These are phyloP conservation scores for Fusarium nanum DNA, from an alignment of 2,329 filamentous ascomycete species.

Conservation along the genomic window DNA sequence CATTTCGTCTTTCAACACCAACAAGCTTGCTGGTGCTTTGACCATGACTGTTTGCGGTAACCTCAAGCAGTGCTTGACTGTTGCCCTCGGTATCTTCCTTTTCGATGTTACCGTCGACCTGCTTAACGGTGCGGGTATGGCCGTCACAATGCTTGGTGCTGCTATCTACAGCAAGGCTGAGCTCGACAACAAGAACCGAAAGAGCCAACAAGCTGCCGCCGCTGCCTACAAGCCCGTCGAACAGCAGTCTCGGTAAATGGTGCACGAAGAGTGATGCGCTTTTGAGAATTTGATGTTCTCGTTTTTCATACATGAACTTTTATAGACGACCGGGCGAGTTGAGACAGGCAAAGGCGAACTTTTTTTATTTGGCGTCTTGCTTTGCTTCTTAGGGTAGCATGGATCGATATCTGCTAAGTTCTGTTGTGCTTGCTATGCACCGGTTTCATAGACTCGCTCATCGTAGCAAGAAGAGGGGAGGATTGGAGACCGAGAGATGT, in stretches of 20 bases:
- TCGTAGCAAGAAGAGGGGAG: constrained; percentile 18
- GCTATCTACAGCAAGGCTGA: constrained; percentile 69
- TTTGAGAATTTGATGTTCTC: constrained; percentile 25
- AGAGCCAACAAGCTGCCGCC: constrained; percentile 48
- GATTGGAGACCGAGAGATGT: constrained; percentile 32
- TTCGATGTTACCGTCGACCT: constrained; percentile 63
- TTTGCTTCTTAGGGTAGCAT: constrained; percentile 22
- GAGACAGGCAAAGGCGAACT: constrained; percentile 27
- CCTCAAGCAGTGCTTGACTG: constrained; percentile 68
- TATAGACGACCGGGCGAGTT: constrained; percentile 41
- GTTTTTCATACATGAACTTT: constrained; percentile 46
- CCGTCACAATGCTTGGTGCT: constrained; percentile 65
- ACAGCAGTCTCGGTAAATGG: constrained; percentile 47
- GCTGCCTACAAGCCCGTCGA: constrained; percentile 52
- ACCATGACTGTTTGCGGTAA: constrained; percentile 71
- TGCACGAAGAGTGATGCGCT: neutral
- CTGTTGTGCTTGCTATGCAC: constrained; percentile 35
- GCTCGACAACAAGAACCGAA: constrained; percentile 59
- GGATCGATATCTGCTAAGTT: constrained; percentile 21
- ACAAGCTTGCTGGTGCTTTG: constrained; percentile 67
- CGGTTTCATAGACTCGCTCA: constrained; percentile 16
- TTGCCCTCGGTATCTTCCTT: constrained; percentile 64
- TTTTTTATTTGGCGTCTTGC: constrained; percentile 35
- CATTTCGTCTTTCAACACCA: constrained; percentile 67
- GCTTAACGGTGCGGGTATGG: constrained; percentile 67